Evolutionary conservation across 1,139 yeast species (phyloP).

Genomic region (Yamadazyma songkhlaensis): DNA sequence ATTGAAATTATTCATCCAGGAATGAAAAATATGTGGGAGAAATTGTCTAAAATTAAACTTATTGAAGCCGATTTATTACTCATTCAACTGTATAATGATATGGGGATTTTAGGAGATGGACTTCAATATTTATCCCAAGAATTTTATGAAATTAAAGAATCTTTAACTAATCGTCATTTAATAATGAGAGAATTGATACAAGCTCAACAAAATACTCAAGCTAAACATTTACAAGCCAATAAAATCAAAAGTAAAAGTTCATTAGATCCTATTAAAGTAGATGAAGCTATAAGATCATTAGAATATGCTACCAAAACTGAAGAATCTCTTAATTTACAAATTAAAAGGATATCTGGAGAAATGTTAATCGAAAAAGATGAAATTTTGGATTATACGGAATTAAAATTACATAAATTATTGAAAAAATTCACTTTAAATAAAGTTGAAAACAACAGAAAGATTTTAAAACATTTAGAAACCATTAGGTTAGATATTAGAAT

Average conservation of each 20-base stretch:
- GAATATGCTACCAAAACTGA: conserved; percentile 82
- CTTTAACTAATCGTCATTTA: conserved; percentile 86
- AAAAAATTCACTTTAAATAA: conserved; percentile 64
- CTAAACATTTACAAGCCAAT: conserved; percentile 71
- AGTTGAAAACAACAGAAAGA: conserved; percentile 84
- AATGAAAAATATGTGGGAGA: conserved; percentile 81
- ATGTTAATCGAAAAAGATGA: conserved; percentile 73
- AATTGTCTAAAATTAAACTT: conserved; percentile 65
- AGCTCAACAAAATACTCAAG: conserved; percentile 72
- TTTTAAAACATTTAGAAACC: conserved; percentile 71
- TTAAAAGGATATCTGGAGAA: conserved; percentile 80
- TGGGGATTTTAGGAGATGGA: conserved; percentile 79
- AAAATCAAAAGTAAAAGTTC: conserved; percentile 72
- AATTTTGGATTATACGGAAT: conserved; percentile 54
- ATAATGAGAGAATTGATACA: conserved; percentile 83
- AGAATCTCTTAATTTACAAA: conserved; percentile 69
- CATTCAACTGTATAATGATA: conserved; percentile 68
- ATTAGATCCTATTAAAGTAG: conserved; percentile 84
- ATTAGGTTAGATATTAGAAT: conserved; percentile 72
- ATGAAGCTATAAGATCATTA: conserved; percentile 78
- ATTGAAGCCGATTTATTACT: conserved; percentile 76
- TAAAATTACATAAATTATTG: conserved; percentile 51
- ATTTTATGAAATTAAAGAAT: conserved; percentile 86
- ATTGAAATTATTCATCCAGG: conserved; percentile 58
- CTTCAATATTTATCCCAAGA: conserved; percentile 64